Percentiles rank a stretch among this genome's conserved stretches.
phyloP scores from a whole-genome alignment of 768 basidiomycete genomes.

The Xanthoconium stramineum region DNA sequence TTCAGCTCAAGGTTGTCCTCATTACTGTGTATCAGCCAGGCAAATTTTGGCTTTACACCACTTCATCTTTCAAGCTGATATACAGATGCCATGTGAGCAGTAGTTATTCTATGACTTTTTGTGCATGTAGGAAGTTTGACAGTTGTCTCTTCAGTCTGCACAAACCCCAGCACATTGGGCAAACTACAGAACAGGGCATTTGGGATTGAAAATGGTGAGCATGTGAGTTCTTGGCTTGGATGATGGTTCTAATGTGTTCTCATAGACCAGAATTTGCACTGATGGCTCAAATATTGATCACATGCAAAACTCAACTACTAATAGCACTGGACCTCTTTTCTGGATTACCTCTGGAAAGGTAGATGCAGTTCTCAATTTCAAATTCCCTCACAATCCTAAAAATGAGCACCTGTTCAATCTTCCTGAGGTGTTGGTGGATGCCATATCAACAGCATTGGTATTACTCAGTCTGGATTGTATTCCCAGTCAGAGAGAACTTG shows the following conservation, averaged over 20 bases:
- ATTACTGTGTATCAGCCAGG: slow-evolving; percentile 94
- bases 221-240: not conserved
- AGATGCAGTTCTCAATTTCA: slow-evolving; percentile 96
- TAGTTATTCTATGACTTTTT: slow-evolving; percentile 97
- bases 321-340: slow-evolving; percentile 80
- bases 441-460: slow-evolving; percentile 65
- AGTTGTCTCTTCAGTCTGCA: slow-evolving; percentile 98
- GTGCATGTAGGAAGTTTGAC: slow-evolving; percentile 94
- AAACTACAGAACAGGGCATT: slow-evolving; percentile 82
- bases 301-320: slow-evolving; percentile 76
- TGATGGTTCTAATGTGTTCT: not conserved
- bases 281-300: slow-evolving; percentile 98
- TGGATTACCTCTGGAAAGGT: slow-evolving; percentile 98
- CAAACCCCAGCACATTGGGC: slow-evolving; percentile 91
- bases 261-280: slow-evolving; percentile 89
- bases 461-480: slow-evolving; percentile 55
- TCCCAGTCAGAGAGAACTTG: slow-evolving; percentile 83
- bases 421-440: slow-evolving; percentile 87
- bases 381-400: slow-evolving; percentile 87
- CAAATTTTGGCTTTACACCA: slow-evolving; percentile 86
- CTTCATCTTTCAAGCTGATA: slow-evolving; percentile 93
- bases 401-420: slow-evolving; percentile 71
- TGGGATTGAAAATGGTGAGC: slow-evolving; percentile 82
- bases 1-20: slow-evolving; percentile 90
- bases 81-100: slow-evolving; percentile 79